Evolutionary conservation across 495 filamentous ascomycete genomes (phyloP), one percentile per base, ranked within the genome.

Genomic region (Gamarada debralockiae): DNA sequence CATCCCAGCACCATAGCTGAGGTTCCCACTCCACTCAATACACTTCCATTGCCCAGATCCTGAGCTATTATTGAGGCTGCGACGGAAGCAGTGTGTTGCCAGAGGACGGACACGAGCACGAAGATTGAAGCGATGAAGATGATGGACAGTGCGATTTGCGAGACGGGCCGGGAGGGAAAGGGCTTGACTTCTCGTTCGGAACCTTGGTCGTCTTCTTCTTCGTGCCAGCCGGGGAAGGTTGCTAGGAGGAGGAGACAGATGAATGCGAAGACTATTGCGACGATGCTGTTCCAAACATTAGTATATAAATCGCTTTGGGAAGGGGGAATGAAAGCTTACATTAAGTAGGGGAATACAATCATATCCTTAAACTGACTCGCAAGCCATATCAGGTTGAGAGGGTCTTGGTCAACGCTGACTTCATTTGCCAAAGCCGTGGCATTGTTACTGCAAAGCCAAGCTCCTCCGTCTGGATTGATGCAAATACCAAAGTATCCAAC

Each of bases 1-100:
- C 92, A 97, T 22, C 92, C 92, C 60, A 97, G 76, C 24, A 97
- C 87, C 89, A 97, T 97, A 9, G 92, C 92, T 3, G 84, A 87
- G 4, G 87, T 87, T 2, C 92, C 92, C 34, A 97, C 90, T 13
- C 92, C 92, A 47, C 85, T 87, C 67, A 81, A 76, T 14, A 97
- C 88, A 60, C 85, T 90, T 15, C 92, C 92, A 68, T 97, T 97
- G n/a, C 87, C 92, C 58, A 97, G 77, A 63, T 96, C 91, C 68
- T 96, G 90, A 0, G 90, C 91, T 53, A 97, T 89, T 39, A 92
- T 90, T 52, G 88, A 87, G 13, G 92, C 92, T 5, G 91, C 92
- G 0, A 97, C 92, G 0, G 91, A 95, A 0, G 92, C 92, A 15
- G 92, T 97, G 64, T 97, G 92, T 64, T 87, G 83, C 83, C 83